These are phyloP conservation scores for Neofusicoccum laricinum DNA, from an alignment of 2,329 filamentous ascomycete genomes.

Conservation along the genomic window DNA sequence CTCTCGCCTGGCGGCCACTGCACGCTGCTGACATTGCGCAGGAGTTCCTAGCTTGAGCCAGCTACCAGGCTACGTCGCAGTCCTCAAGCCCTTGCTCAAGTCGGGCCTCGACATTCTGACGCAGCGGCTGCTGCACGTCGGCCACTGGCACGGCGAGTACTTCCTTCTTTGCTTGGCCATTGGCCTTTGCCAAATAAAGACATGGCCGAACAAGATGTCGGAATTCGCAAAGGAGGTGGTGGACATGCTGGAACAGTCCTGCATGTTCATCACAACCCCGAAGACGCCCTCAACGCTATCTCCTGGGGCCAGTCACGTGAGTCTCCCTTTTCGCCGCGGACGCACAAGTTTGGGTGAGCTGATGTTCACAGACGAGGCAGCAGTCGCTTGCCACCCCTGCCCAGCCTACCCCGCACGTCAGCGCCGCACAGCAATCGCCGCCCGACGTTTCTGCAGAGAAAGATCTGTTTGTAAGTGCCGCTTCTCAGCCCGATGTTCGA, in stretches of 20 bases:
- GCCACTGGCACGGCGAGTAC: conserved; percentile 2
- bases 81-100: background rate
- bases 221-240: background rate
- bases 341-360: background rate
- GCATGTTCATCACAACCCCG: conserved; percentile 1
- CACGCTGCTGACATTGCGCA: background rate
- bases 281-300: background rate
- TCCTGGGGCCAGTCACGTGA: background rate
- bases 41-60: background rate
- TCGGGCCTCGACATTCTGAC: background rate
- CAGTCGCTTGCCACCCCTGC: background rate
- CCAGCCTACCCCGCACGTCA: background rate
- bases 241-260: background rate
- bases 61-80: background rate
- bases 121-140: background rate
- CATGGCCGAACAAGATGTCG: background rate
- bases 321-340: background rate
- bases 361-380: background rate
- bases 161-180: background rate
- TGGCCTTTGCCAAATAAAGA: background rate
- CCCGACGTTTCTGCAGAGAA: background rate
- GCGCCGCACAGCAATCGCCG: background rate
- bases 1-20: background rate
- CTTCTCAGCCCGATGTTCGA: background rate
- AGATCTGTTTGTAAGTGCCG: background rate